Percentiles rank a stretch among this genome's conserved stretches.
Conservation (phyloP, 2,329 filamentous ascomycete species). For the Paracoccidioides lutzii region DNA sequence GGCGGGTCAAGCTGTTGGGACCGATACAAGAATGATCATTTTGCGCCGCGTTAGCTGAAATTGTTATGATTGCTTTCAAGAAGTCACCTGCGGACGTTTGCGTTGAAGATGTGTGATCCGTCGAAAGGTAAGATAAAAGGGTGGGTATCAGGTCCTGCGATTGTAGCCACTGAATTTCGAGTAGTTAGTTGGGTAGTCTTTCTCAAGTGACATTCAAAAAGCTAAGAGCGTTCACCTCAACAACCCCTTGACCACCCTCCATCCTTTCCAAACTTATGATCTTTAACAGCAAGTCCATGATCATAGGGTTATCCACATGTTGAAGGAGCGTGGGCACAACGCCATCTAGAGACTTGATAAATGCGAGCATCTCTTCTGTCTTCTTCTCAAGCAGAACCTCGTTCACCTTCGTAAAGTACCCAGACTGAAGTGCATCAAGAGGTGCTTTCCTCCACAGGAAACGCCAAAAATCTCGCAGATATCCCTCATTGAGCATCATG, state of each 20-base stretch:
- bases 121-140: conserved; percentile 72
- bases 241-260: conserved; percentile 80
- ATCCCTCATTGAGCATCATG: conserved; percentile 67
- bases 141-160: conserved; percentile 76
- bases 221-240: conserved; percentile 53
- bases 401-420: conserved; percentile 98
- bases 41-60: conserved; percentile 93
- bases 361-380: conserved; percentile 88
- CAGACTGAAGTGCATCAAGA: conserved; percentile 82
- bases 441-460: conserved; percentile 76
- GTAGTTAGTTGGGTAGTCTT: conserved; percentile 5
- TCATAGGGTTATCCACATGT: conserved; percentile 93
- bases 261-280: conserved; percentile 92
- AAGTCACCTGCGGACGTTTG: conserved; percentile 97
- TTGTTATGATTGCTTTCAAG: conserved; percentile 96
- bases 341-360: conserved; percentile 71
- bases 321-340: conserved; percentile 75
- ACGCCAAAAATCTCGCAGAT: conserved; percentile 76
- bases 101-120: conserved; percentile 74
- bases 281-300: conserved; percentile 94
- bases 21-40: conserved; percentile 99
- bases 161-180: conserved; percentile 65
- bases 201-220: not conserved
- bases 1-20: conserved; percentile 88
- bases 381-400: conserved; percentile 96